Evolutionary conservation across 148 eudicot genomes (phyloP), one percentile per base, ranked within the genome.

Genomic region (Tetragonia tetragonoides): DNA sequence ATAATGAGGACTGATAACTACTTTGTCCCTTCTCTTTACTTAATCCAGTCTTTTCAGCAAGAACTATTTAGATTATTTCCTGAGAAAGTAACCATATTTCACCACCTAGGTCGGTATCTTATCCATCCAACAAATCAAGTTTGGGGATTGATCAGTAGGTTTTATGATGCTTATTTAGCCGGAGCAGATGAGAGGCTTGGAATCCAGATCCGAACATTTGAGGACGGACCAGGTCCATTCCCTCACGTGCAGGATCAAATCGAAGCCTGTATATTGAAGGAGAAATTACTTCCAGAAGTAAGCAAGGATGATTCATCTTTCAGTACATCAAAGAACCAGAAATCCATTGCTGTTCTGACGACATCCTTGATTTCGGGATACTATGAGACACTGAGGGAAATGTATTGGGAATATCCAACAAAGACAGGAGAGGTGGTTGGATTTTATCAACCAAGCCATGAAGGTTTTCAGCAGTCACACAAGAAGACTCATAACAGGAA

Each of bases 121-220:
- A 89, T 95, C 77, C 97, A 93, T 80, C 99, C 99, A 0, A 91
- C 97, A 53, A 95, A 95, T 85, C 85, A 90, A 61, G 94, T 93
- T 9, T 95, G 99, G 99, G 97, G 99, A 5, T 87, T 95, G 69
- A 83, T 95, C 70, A 86, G 89, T 44, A 82, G 99, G 81, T 95
- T 87, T 79, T 87, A 95, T 68, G 78, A 88, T 73, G 87, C 97
- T 75, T 95, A 95, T 84, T 77, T 95, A 70, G 92, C 97, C 12
- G 77, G 82, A 79, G 95, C 95, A 28, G 97, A 93, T 71, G 99
- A 88, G 77, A 91, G 76, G 78, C 83, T 93, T 21, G 97, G 99
- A 53, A 82, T 95, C 56, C 99, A 95, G 81, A 84, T 93, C 66
- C 80, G 99, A 83, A 90, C 90, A 14, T 95, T 95, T 24, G 97